A percentile compares a stretch with the other conserved stretches of the same genome.
These are phyloP conservation scores for Eremothecium cymbalariae DNA, from an alignment of 1,139 yeast species.

Conservation along the genomic window DNA sequence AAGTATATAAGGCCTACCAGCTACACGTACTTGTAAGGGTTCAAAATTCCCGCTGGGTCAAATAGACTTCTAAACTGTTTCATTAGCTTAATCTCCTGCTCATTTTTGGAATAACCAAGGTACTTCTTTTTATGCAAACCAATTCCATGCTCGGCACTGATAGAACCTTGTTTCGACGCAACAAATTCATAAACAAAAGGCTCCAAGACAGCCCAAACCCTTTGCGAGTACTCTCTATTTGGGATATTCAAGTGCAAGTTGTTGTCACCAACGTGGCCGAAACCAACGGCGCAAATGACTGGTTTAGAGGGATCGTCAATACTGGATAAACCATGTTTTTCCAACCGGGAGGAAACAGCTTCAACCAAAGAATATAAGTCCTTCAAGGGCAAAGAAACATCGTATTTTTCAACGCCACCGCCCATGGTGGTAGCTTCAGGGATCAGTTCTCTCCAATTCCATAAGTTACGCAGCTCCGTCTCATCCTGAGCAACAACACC, in stretches of 20 bases:
- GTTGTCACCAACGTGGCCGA: constrained; percentile 93
- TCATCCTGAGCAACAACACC: constrained; percentile 97
- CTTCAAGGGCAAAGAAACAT: constrained; percentile 76
- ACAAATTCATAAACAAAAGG: constrained; percentile 92
- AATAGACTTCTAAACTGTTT: constrained; percentile 61
- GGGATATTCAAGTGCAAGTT: constrained; percentile 84
- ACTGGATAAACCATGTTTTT: constrained; percentile 40
- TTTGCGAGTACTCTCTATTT: constrained; percentile 67
- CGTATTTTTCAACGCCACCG: constrained; percentile 96
- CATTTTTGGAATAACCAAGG: constrained; percentile 71
- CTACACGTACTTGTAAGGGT: constrained; percentile 74
- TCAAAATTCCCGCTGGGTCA: constrained; percentile 82
- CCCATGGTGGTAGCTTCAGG: constrained; percentile 80
- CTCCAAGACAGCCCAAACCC: constrained; percentile 67
- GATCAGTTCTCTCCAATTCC: constrained; percentile 93
- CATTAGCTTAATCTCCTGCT: constrained; percentile 58
- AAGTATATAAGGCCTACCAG: no score
- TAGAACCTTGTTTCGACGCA: constrained; percentile 64
- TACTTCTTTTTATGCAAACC: constrained; percentile 90
- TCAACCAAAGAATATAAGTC: constrained; percentile 71
- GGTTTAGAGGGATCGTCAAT: constrained; percentile 64
- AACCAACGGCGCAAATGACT: constrained; percentile 79
- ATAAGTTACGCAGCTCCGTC: constrained; percentile 68
- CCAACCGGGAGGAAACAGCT: constrained; percentile 54
- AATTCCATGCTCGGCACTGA: constrained; percentile 90